Evolutionary conservation across 805 yeast species (phyloP), one percentile per base, ranked within the genome.

Genomic region (Nakazawaea sp.): DNA sequence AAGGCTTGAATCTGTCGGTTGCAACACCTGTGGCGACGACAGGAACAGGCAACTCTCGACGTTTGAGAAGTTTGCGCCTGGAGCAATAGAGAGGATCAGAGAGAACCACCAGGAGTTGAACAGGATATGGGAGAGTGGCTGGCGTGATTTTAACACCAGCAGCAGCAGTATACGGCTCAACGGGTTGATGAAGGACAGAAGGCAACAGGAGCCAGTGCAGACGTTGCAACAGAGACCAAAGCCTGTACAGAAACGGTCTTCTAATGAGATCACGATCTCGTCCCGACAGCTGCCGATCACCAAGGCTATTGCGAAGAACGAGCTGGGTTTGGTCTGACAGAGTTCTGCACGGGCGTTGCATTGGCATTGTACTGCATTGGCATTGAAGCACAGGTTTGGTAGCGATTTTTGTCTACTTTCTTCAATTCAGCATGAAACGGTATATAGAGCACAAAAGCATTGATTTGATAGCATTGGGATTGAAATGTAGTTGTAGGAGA

Each of bases 1-100:
- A 30, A 61, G 92, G 43, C 49, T 73, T 4, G 65, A 64, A 31
- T 40, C 38, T 6, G 30, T 35, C 10, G 36, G 18, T 7, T n/a
- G 19, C 21, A 30, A 17, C 27, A 13, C n/a, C 15, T 11, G 12
- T 1, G 13, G n/a, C 11, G 17, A 7, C n/a, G 19, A 17, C 15
- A 27, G n/a, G 11, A 27, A 18, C 13, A 15, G 11, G 16, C 18
- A 18, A n/a, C 10, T 39, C 3, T 26, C 42, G 9, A 26, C 25
- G 13, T 39, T 39, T 31, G 32, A 33, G 2, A 24, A 26, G 10
- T 39, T 39, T 34, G 31, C 38, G 8, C 35, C 42, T 7, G 33
- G 31, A 9, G 10, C 31, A 28, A 27, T 21, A 6, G 35, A 34
- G 1, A 27, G 27, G 17, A 30, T 39, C 9, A 25, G 31, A 7